These are phyloP conservation scores for Zizania latifolia DNA, from an alignment of 176 grass and related monocot species.

Conservation along the genomic window DNA sequence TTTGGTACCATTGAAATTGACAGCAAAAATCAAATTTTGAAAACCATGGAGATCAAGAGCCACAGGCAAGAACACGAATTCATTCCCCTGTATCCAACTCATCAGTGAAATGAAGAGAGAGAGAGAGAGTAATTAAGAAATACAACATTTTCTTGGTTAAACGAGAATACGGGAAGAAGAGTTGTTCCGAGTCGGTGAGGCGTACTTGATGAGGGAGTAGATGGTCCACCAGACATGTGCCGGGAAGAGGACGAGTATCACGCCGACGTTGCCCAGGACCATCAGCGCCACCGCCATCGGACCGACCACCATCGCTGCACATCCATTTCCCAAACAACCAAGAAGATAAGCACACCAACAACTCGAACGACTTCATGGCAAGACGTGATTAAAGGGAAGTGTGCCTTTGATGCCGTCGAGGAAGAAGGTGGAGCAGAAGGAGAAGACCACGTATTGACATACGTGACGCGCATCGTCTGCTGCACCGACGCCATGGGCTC, in stretches of 20 bases:
- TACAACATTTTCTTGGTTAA: neutral
- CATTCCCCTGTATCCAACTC: neutral
- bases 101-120: neutral
- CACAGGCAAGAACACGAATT: neutral
- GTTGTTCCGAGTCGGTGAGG: neutral
- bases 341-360: neutral
- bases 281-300: constrained; percentile 70
- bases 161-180: neutral
- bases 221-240: constrained; percentile 87
- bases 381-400: neutral
- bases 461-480: constrained; percentile 44
- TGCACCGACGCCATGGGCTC: constrained; percentile 45
- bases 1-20: neutral
- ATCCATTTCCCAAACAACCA: neutral
- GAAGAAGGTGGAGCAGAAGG: constrained; percentile 85
- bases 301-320: constrained; percentile 71
- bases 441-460: constrained; percentile 77
- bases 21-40: neutral
- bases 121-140: neutral
- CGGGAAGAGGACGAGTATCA: constrained; percentile 72
- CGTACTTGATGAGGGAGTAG: constrained; percentile 72
- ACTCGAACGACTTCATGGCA: neutral
- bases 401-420: constrained; percentile 81
- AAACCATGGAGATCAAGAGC: neutral
- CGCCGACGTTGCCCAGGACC: constrained; percentile 72